Evolutionary conservation across 257 asterid genomes (phyloP).

Genomic region (Asclepias syriaca): DNA sequence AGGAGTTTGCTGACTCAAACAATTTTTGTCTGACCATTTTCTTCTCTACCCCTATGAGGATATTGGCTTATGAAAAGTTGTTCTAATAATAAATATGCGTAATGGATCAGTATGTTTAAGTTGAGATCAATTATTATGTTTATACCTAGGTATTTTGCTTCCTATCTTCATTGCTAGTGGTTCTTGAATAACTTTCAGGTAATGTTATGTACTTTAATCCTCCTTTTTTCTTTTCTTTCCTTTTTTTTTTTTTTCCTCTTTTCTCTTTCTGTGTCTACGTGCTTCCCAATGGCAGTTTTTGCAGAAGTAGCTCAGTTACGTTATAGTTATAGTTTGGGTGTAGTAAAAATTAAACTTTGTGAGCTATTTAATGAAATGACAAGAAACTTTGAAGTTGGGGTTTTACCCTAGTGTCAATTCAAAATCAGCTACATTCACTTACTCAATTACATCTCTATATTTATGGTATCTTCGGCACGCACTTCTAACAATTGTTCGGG

Average conservation of each 20-base stretch:
- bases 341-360: conserved; percentile 34
- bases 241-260: not conserved
- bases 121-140: not conserved
- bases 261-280: too few relatives aligned
- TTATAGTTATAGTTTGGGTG: conserved; percentile 25
- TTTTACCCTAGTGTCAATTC: conserved; percentile 46
- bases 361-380: conserved; percentile 26
- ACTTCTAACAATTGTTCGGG: too few relatives aligned
- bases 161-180: not conserved
- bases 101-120: not conserved
- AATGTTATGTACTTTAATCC: too few relatives aligned
- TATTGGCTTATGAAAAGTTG: not conserved
- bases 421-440: too few relatives aligned
- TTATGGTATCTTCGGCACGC: conserved; percentile 11
- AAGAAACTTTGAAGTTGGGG: conserved; percentile 37
- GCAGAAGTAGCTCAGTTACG: not conserved
- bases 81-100: not conserved
- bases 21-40: not conserved
- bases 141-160: not conserved
- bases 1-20: conserved; percentile 7
- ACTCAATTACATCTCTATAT: too few relatives aligned
- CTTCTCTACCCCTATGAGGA: not conserved
- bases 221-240: not conserved
- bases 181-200: not conserved
- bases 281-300: too few relatives aligned